phyloP scores from a whole-genome alignment of 257 asterid species.

The Lantana camara region DNA sequence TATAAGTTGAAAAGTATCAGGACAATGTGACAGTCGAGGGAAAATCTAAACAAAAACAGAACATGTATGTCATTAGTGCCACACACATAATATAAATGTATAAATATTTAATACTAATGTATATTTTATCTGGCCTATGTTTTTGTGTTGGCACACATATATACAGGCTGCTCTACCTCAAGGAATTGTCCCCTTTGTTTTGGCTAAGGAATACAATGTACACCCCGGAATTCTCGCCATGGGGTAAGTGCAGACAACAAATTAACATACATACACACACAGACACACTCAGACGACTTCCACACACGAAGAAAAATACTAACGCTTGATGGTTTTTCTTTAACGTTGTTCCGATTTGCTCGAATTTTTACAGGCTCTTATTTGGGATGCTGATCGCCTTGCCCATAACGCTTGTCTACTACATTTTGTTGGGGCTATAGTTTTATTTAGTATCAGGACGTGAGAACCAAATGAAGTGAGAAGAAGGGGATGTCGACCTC shows the following conservation, averaged over 20 bases:
- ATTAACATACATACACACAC: too few species aligned
- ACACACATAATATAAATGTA: too few species aligned
- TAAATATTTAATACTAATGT: not conserved
- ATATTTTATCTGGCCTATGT: not conserved
- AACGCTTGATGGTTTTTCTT: not conserved
- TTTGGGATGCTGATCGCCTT: conserved; percentile 62
- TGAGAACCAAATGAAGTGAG: not conserved
- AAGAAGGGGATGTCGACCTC: not conserved
- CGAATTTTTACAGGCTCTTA: conserved; percentile 45
- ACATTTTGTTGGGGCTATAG: conserved; percentile 53
- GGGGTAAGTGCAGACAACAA: conserved; percentile 47
- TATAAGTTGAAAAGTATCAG: conserved; percentile 31
- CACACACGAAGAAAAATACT: too few species aligned
- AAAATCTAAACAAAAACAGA: conserved; percentile 8
- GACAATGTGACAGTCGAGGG: conserved; percentile 32
- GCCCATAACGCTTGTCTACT: conserved; percentile 61
- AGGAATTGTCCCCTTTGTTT: conserved; percentile 67
- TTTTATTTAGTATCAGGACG: conserved; percentile 22
- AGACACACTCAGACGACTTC: too few species aligned
- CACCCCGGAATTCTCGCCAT: conserved; percentile 64
- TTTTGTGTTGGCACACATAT: conserved; percentile 17
- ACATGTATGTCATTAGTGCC: too few species aligned
- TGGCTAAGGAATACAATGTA: conserved; percentile 64
- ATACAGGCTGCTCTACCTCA: conserved; percentile 65
- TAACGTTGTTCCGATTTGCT: not conserved